Evolutionary conservation across 1,284 basidiomycete genomes (phyloP).

Genomic region (Malassezia psittaci): DNA sequence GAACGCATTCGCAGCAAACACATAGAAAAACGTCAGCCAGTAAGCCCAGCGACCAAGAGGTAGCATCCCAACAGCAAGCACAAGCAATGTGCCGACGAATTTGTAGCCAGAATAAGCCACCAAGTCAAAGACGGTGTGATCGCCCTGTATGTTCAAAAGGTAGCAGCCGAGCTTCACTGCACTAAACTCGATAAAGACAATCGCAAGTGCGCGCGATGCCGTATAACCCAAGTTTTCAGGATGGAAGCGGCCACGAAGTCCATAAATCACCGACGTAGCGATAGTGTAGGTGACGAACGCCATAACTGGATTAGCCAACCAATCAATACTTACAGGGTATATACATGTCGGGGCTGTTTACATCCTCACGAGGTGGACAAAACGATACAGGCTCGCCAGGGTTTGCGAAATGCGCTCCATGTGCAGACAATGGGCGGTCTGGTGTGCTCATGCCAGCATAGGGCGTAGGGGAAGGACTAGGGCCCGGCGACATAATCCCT

Average conservation of each 20-base stretch:
- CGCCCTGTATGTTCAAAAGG: constrained; percentile 69
- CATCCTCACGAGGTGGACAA: constrained; percentile 79
- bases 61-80: constrained; percentile 29
- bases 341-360: constrained; percentile 92
- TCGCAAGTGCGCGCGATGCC: constrained; percentile 61
- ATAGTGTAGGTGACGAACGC: constrained; percentile 91
- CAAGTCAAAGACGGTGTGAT: constrained; percentile 55
- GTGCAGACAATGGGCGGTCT: constrained; percentile 9
- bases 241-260: constrained; percentile 71
- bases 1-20: constrained; percentile 78
- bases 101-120: constrained; percentile 84
- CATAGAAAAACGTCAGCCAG: constrained; percentile 66
- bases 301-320: constrained; percentile 59
- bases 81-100: constrained; percentile 58
- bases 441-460: constrained; percentile 14
- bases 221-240: constrained; percentile 80
- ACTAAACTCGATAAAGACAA: constrained; percentile 59
- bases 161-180: constrained; percentile 85
- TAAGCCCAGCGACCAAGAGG: constrained; percentile 56
- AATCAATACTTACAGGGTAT: constrained; percentile 64
- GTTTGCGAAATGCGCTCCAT: background rate
- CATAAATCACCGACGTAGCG: constrained; percentile 67
- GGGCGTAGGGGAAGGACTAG: constrained; percentile 2
- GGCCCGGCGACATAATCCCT: constrained; percentile 13
- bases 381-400: constrained; percentile 49